A percentile compares a stretch with the other conserved stretches of the same genome.
Evolutionary conservation across 306 rosid genomes (phyloP).

Genomic region (Sechiopsis laciniata): DNA sequence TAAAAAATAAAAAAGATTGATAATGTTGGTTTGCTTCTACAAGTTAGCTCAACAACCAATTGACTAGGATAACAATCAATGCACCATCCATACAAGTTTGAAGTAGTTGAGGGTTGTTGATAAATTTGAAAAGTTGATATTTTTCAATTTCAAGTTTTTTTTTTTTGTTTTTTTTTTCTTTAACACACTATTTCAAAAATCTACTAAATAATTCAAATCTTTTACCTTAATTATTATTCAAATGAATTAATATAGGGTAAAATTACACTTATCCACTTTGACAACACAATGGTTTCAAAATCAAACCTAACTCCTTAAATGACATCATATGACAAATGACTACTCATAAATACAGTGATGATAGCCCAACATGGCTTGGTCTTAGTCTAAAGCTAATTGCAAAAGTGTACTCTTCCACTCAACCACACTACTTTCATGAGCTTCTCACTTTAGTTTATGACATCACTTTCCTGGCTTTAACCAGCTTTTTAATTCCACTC

Average conservation of each 20-base stretch:
- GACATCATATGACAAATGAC: not conserved
- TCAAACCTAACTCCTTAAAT: too few species aligned
- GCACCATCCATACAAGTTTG: not conserved
- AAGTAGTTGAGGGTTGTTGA: slow-evolving; percentile 9
- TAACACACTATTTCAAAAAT: not conserved
- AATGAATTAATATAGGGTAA: too few species aligned
- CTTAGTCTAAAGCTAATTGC: not conserved
- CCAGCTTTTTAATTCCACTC: not conserved
- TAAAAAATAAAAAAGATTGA: too few species aligned
- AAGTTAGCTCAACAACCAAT: not conserved
- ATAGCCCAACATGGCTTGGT: not conserved
- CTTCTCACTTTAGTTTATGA: not conserved
- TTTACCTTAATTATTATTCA: too few species aligned
- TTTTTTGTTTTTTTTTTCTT: too few species aligned
- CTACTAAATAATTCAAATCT: too few species aligned
- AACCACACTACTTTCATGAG: not conserved
- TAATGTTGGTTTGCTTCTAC: not conserved
- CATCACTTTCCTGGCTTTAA: not conserved
- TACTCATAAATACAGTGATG: not conserved
- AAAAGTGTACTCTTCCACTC: not conserved
- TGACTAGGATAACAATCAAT: not conserved
- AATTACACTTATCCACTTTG: too few species aligned
- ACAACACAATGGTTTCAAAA: too few species aligned
- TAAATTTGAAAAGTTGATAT: not conserved
- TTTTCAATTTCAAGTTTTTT: not conserved